These are phyloP conservation scores for Tephrocybe sp. DNA, from an alignment of 768 basidiomycete genomes.

Conservation along the genomic window DNA sequence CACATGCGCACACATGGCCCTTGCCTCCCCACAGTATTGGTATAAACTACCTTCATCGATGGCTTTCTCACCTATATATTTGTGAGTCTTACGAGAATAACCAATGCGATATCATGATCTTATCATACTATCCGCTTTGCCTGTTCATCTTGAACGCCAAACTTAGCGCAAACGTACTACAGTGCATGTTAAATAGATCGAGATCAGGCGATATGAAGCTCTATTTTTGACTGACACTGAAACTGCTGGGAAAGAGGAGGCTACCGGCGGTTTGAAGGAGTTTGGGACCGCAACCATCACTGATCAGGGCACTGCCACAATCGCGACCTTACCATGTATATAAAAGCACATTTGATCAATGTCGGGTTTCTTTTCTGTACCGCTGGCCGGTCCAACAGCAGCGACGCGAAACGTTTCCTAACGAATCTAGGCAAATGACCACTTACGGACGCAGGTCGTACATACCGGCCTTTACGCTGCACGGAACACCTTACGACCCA, in stretches of 20 bases:
- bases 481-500: constrained; percentile 6
- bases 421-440: background rate
- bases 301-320: background rate
- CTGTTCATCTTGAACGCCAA: too few species aligned
- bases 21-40: constrained; percentile 4
- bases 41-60: too few species aligned
- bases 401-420: background rate
- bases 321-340: background rate
- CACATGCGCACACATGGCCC: too few species aligned
- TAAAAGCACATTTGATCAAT: background rate
- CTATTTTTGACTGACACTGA: too few species aligned
- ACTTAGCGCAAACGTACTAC: too few species aligned
- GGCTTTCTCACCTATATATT: too few species aligned
- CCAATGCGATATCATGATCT: too few species aligned
- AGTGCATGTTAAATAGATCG: too few species aligned
- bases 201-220: too few species aligned
- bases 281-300: background rate
- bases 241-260: too few species aligned
- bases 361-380: background rate
- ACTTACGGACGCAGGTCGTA: background rate
- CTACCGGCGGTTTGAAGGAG: background rate
- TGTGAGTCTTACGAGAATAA: too few species aligned
- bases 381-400: constrained; percentile 4
- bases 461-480: constrained; percentile 5
- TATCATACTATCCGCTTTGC: too few species aligned